phyloP scores from a whole-genome alignment of 345 rosid genomes.

The Linum tenue region DNA sequence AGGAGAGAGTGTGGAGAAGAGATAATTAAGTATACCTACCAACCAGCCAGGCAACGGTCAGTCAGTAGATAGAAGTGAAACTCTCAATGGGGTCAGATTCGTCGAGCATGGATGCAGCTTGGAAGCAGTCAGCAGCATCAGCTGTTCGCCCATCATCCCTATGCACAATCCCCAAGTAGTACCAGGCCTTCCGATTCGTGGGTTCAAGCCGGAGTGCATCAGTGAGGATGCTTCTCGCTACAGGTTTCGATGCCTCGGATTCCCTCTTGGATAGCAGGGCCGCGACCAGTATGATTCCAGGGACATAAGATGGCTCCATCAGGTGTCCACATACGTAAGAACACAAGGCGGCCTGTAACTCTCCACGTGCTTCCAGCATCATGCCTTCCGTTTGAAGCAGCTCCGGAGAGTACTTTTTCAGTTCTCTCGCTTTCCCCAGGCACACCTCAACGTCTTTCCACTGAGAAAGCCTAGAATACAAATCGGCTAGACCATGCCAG shows the following conservation, averaged over 20 bases:
- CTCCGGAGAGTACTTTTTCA: conserved; percentile 62
- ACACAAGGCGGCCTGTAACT: conserved; percentile 42
- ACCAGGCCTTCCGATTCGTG: conserved; percentile 78
- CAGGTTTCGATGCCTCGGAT: conserved; percentile 39
- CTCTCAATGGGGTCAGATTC: conserved; percentile 85
- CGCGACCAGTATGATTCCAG: conserved; percentile 56
- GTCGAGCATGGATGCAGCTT: conserved; percentile 92
- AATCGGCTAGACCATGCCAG: conserved; percentile 81
- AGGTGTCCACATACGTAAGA: conserved; percentile 49
- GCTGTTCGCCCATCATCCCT: conserved; percentile 70
- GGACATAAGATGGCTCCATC: conserved; percentile 53
- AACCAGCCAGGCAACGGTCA: neutral
- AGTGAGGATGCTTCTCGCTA: conserved; percentile 74
- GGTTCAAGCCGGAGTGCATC: conserved; percentile 91
- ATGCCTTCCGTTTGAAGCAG: conserved; percentile 71
- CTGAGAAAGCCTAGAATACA: conserved; percentile 71
- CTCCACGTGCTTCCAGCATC: conserved; percentile 60
- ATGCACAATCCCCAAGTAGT: conserved; percentile 73
- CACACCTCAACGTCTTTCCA: conserved; percentile 95
- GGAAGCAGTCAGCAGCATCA: conserved; percentile 85
- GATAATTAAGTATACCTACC: no score
- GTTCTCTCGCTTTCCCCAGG: conserved; percentile 61
- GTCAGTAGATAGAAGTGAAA: conserved; percentile 57
- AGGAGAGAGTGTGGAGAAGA: no score
- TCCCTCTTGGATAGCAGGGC: conserved; percentile 49